These are phyloP conservation scores for Chaetomiaceae sp. DNA, from an alignment of 2,329 filamentous ascomycete genomes.

Conservation along the genomic window DNA sequence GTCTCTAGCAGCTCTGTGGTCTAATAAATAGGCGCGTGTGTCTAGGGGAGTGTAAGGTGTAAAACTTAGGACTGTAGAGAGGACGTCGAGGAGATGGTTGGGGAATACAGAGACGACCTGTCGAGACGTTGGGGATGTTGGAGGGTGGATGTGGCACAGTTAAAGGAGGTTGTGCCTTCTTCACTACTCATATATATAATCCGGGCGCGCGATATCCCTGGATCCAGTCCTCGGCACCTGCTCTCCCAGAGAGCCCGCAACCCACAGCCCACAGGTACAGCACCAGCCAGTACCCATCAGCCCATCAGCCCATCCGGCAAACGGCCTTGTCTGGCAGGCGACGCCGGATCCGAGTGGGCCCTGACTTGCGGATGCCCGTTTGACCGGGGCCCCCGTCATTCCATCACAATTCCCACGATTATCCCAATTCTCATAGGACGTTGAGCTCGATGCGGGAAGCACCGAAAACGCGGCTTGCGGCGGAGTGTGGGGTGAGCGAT, in stretches of 20 bases:
- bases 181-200: slow-evolving; percentile 12
- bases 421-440: not conserved
- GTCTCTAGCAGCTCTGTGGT: not conserved
- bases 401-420: not conserved
- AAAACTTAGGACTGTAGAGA: too few species aligned
- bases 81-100: not conserved
- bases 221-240: slow-evolving; percentile 22
- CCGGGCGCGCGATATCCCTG: slow-evolving; percentile 8
- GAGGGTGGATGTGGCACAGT: not conserved
- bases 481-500: slow-evolving; percentile 3
- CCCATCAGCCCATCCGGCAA: not conserved
- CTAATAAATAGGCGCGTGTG: not conserved
- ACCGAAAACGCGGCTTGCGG: not conserved
- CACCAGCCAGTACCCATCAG: too few species aligned
- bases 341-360: slow-evolving; percentile 1
- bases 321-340: slow-evolving; percentile 6
- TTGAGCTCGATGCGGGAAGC: slow-evolving; percentile 2
- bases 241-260: not conserved
- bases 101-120: too few species aligned
- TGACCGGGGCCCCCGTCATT: not conserved
- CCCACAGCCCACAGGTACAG: too few species aligned
- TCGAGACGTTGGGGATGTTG: too few species aligned
- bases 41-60: not conserved
- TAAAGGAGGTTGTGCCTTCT: slow-evolving; percentile 1
- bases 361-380: not conserved